phyloP scores from a whole-genome alignment of 768 basidiomycete species.

The Hortiboletus campestris region DNA sequence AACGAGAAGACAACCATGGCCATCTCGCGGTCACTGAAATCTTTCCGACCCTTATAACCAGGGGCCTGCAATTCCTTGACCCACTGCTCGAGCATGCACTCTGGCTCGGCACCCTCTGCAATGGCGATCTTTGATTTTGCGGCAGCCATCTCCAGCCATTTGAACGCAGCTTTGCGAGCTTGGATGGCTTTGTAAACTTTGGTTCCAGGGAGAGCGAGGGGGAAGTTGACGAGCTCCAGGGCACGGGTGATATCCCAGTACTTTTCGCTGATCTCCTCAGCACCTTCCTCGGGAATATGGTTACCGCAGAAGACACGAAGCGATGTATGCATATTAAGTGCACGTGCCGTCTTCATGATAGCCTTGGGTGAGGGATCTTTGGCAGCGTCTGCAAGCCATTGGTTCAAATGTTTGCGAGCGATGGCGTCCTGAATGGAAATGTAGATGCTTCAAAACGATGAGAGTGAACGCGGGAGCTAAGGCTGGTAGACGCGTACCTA shows the following conservation, averaged over 20 bases:
- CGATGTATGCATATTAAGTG: constrained; percentile 96
- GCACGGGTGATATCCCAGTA: constrained; percentile 97
- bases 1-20: constrained; percentile 96
- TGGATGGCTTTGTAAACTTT: constrained; percentile 94
- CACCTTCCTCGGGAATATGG: constrained; percentile 81
- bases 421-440: constrained; percentile 79
- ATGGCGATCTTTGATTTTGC: constrained; percentile 77
- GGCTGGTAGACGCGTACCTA: constrained; percentile 47
- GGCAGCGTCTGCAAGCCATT: constrained; percentile 66
- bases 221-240: constrained; percentile 98
- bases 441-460: constrained; percentile 59
- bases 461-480: not conserved
- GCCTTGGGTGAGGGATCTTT: constrained; percentile 48
- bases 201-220: constrained; percentile 90
- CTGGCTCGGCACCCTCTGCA: constrained; percentile 73
- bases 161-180: constrained; percentile 81
- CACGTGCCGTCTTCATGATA: constrained; percentile 90
- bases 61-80: constrained; percentile 67
- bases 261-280: constrained; percentile 81
- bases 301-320: constrained; percentile 92
- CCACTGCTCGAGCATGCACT: constrained; percentile 95
- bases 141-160: constrained; percentile 78
- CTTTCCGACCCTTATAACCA: constrained; percentile 67
- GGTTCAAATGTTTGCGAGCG: constrained; percentile 67
- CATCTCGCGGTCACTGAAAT: constrained; percentile 94